Conservation (phyloP, 495 filamentous ascomycete genomes). For the Penicillium subrubescens region DNA sequence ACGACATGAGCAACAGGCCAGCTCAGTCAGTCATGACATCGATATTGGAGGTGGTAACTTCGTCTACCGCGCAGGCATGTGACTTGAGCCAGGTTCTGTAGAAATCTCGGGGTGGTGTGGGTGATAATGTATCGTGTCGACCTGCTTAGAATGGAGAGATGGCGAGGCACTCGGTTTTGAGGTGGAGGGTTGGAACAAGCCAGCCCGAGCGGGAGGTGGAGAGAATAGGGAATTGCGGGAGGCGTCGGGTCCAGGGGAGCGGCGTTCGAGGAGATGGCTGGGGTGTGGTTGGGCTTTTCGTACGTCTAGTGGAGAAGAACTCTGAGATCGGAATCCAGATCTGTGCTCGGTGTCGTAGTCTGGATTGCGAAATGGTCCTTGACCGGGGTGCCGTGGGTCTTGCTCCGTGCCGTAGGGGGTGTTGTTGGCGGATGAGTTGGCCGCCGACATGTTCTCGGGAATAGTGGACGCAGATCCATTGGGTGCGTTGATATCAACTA, state of each 20-base stretch:
- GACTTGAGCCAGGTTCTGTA: constrained; percentile 35
- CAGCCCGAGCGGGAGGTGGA: constrained; percentile 39
- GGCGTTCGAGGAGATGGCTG: constrained; percentile 30
- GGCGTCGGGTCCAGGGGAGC: constrained; percentile 23
- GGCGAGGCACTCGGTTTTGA: constrained; percentile 40
- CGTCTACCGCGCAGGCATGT: constrained; percentile 40
- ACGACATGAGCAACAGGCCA: neutral
- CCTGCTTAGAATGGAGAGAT: constrained; percentile 34
- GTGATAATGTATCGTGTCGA: constrained; percentile 40
- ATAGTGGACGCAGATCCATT: constrained; percentile 61
- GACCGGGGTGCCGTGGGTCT: constrained; percentile 29
- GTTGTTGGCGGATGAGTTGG: constrained; percentile 48
- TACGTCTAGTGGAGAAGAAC: constrained; percentile 48
- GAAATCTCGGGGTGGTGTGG: constrained; percentile 30
- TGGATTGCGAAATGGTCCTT: constrained; percentile 33
- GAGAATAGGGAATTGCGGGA: constrained; percentile 41
- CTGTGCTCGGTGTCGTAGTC: constrained; percentile 44
- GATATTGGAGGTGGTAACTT: neutral
- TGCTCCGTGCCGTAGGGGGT: constrained; percentile 50
- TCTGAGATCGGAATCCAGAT: constrained; percentile 46
- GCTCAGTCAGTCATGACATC: neutral
- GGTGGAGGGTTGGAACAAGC: constrained; percentile 37
- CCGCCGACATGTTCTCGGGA: constrained; percentile 52
- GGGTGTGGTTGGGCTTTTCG: constrained; percentile 44
- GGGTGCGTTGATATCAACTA: constrained; percentile 53